Base-by-base conservation (phyloP, 495 filamentous ascomycete genomes). In the Neurospora sp. region DNA sequence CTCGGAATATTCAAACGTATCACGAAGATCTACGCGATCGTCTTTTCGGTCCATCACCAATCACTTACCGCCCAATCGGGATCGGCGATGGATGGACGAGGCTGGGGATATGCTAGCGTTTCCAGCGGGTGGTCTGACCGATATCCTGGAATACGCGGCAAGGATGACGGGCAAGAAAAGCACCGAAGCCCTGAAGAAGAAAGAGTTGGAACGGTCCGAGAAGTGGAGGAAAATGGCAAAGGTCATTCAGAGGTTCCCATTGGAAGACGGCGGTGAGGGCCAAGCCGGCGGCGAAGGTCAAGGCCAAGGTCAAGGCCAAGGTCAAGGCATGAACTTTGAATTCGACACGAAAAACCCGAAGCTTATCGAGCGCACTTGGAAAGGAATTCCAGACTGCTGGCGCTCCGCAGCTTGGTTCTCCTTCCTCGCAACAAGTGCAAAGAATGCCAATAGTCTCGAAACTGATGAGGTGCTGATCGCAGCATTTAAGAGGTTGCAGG, bases 191-290 rank as follows among this genome's bases (percentile, higher is more conserved):
- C 73, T 90, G 70, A 93, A 92, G 76, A 89, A 88, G 77, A 96
- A 94, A 77, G 96, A 99, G 80, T 89, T 88, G 84, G 86, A 89
- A 73, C 87, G 96, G 14, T 90, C 96, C 48, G 94, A 97, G 77
- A 99, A 99, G 77, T 99, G 96, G 96, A 86, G 91, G 62, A 96
- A 94, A 81, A 99, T 99, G 96, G 96, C 95, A 27, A 92, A 89
- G 75, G 86, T 91, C 20, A 85, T 89, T 48, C 86, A 77, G 78
- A 85, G 73, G 85, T 81, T 44, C 54, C 54, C 54, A 35, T 35
- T 66, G 54, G 54, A 66, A 66, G 54, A 66, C 54, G 54, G 54
- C 7, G 54, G 27, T 18, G 54, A 66, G 54, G 54, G 54, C 31
- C 6, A 66, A 66, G 54, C 23, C 23, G 23, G 54, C 23, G 5